A percentile compares a stretch with the other conserved stretches of the same genome.
Conservation (phyloP, 306 rosid genomes). For the Luffa acutangula region DNA sequence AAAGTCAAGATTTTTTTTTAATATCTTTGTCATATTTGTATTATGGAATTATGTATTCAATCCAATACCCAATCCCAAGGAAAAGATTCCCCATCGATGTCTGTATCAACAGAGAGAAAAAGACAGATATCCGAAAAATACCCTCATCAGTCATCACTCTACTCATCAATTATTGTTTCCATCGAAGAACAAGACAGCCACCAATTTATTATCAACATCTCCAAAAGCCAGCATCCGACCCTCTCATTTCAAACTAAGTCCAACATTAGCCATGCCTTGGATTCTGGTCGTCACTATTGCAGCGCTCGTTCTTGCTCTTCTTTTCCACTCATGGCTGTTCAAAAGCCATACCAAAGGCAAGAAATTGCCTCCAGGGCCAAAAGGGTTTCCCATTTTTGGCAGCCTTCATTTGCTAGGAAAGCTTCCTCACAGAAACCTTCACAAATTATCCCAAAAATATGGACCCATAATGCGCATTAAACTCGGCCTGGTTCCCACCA, state of each 20-base stretch:
- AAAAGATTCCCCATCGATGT: no score
- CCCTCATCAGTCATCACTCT: no score
- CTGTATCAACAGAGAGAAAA: no score
- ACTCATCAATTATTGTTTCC: no score
- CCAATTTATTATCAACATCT: no score
- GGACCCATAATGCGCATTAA: slow-evolving; percentile 22
- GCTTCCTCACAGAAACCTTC: slow-evolving; percentile 15
- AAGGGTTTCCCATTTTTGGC: neutral
- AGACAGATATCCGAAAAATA: no score
- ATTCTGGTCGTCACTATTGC: neutral
- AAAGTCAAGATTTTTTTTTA: no score
- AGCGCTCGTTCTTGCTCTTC: neutral
- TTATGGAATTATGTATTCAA: no score
- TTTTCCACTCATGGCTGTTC: neutral
- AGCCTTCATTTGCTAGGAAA: neutral
- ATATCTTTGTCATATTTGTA: no score
- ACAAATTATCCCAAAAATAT: slow-evolving; percentile 1
- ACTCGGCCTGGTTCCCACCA: slow-evolving; percentile 11
- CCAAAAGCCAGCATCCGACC: neutral
- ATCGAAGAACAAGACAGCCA: no score
- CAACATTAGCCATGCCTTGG: neutral
- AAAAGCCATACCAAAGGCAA: neutral
- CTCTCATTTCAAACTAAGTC: neutral
- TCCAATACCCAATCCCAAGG: no score
- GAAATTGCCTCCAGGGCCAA: slow-evolving; percentile 7